Evolutionary conservation across 352 stramenopile genomes (phyloP), one percentile per base, ranked within the genome.

Genomic region (Phytophthora macrochlamydospora): DNA sequence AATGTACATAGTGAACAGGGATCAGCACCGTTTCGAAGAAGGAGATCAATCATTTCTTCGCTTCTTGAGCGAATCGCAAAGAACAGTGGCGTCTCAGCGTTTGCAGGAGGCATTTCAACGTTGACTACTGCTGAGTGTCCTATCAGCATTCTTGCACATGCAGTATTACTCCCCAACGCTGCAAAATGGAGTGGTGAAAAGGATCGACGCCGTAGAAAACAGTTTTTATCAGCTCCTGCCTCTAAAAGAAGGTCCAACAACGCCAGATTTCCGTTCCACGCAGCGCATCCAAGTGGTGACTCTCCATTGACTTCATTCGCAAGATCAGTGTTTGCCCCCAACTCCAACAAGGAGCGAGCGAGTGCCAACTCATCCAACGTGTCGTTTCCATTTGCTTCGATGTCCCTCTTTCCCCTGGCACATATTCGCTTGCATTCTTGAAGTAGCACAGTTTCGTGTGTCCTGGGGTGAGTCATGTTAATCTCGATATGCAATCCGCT

Each of bases 121-220:
- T 91, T 88, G 7, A 87, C 60, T 4, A 38, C 73, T n/a, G 73
- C 74, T 31, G 64, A 62, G 11, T 56, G 46, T n/a, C 57, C 40
- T 28, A 91, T 48, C 7, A 91, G 53, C 62, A 76, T 35, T 45
- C 84, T 83, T 1, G 71, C 73, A 38, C 82, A 89, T 7, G 71
- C 56, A 9, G 78, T 2, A 37, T 78, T 73, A 24, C 61, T 71
- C 12, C 69, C 78, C 9, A 88, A 68, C 0, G 76, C 71, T 33
- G 82, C 78, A 63, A 89, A 91, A 56, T 91, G 82, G 3, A 91
- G 61, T 2, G 82, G 65, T 9, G 82, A 85, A 37, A 83, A 87
- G 8, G 81, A 88, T n/a, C 68, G 55, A 12, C 67, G 61, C 12
- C 69, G 58, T 1, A 73, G 31, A 57, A 81, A 87, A 7, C 53